Base-by-base conservation (phyloP, 1,284 basidiomycete species). In the Melanopsichium pennsylvanicum region DNA sequence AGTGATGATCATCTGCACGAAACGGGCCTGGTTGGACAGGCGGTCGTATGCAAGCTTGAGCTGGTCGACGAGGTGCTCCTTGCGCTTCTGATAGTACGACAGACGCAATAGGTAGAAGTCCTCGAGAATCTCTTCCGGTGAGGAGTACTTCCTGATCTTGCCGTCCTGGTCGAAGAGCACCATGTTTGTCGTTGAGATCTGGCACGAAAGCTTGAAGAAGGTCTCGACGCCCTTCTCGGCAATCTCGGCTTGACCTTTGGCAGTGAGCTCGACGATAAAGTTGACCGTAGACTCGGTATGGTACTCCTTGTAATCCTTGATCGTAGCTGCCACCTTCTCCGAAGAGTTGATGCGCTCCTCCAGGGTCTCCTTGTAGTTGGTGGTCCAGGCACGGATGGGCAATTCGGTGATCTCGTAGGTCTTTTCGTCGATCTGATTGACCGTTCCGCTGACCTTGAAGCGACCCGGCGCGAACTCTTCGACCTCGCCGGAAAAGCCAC, bases 161-260 rank as follows among this genome's bases (percentile, higher is more conserved):
- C 92, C 90, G 25, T 95, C 89, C 67, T 92, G 87, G 82, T 97
- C 94, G 82, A 99, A 99, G 82, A 92, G 93, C 9, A 98, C 97
- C 96, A 99, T 97, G 84, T 99, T 99, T 80, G 86, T 87, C 9
- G 93, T 97, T 79, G 86, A 90, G 80, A 97, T 83, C 78, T 92
- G 91, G 36, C 85, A 84, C 4, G 88, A 87, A 46, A 97, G 83
- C 83, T 95, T 97, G 88, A 99, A 97, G 80, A 88, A 91, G 81
- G 95, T 93, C 29, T 90, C 82, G 34, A 96, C 82, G 2, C 95
- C 95, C 79, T 97, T 92, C 51, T 87, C 86, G 76, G 93, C 91
- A 2, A 93, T 92, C 79, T 91, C 91, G 72, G 90, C 87, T 71
- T 96, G 86, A 49, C 90, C 90, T 73, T 89, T 90, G 44, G 89